Percentiles rank a stretch among this genome's conserved stretches.
Conservation (phyloP, 805 yeast genomes). For the Saturnispora galanensis region DNA sequence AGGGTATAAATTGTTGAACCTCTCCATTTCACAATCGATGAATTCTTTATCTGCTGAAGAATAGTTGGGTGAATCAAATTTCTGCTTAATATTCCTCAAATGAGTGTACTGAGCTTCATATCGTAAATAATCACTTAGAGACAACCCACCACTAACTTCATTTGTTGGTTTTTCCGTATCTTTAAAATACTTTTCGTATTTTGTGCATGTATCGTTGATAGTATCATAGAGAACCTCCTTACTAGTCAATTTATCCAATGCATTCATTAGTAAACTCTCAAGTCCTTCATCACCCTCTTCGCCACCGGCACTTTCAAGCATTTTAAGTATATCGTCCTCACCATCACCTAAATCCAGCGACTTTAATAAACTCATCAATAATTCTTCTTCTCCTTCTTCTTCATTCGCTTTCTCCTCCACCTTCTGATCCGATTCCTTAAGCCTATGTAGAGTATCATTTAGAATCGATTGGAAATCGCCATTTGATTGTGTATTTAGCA, state of each 20-base stretch:
- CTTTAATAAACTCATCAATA: constrained; percentile 52
- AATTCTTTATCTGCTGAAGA: constrained; percentile 35
- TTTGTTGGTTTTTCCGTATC: constrained; percentile 28
- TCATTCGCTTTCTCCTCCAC: constrained; percentile 48
- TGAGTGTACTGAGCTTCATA: constrained; percentile 55
- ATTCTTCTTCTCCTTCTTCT: constrained; percentile 31
- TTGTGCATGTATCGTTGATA: constrained; percentile 63
- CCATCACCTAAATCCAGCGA: constrained; percentile 37
- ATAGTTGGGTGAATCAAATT: constrained; percentile 60
- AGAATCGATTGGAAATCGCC: constrained; percentile 61
- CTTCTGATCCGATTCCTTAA: constrained; percentile 65
- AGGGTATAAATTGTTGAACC: constrained; percentile 65
- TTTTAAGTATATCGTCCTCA: constrained; percentile 1
- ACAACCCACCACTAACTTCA: constrained; percentile 22
- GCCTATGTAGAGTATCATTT: constrained; percentile 66
- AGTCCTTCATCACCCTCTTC: constrained; percentile 19
- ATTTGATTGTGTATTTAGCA: constrained; percentile 32
- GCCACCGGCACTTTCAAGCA: constrained; percentile 4
- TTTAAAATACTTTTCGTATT: constrained; percentile 63
- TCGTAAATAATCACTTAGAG: constrained; percentile 28
- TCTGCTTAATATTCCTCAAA: constrained; percentile 48
- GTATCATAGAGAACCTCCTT: constrained; percentile 86
- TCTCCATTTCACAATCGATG: constrained; percentile 51
- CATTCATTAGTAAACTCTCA: constrained; percentile 45
- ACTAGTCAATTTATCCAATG: constrained; percentile 74